Evolutionary conservation across 1,139 yeast genomes (phyloP), one percentile per base, ranked within the genome.

Genomic region (Cylindricascospora bacillispora): DNA sequence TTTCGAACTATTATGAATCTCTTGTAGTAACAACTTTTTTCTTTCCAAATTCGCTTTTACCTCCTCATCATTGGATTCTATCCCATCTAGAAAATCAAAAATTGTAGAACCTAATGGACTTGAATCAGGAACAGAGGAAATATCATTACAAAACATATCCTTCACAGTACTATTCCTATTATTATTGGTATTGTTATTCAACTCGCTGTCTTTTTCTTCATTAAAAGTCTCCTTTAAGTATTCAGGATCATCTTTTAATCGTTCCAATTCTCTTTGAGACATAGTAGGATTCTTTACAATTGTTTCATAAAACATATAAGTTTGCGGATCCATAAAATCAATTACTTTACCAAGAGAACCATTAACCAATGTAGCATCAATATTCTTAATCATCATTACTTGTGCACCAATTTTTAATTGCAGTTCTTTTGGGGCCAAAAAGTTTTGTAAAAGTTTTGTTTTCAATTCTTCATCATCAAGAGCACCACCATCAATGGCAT

Each of bases 301-400:
- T 22, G 45, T 43, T 15, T 53, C 46, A 36, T 55, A 62, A 28
- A 63, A 60, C 46, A 56, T 35, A 35, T 60, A 70, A 0, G 75
- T 66, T 20, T 71, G 72, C 13, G 69, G 68, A 33, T 67, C 71
- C 49, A 78, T 60, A 44, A 89, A 86, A 34, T 73, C 93, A 17
- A 85, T 54, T 2, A 89, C 86, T 37, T 68, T 77, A 0, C 99
- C 99, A 27, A 89, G 59, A 0, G 95, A 76, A 0, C 99, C 99
- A 55, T 89, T 89, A 4, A 92, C 98, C 27, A 89, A 62, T 1
- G 79, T 71, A 15, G 75, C 83, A 52, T 86, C 95, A 34, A 81
- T 66, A 51, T 89, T 92, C 53, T 89, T 89, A 36, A 89, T 70
- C 65, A 92, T 76, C 98, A 89, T 92, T 0, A 89, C 98, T 56